phyloP scores from a whole-genome alignment of 2,329 filamentous ascomycete species.

The Penicillium brevicompactum region DNA sequence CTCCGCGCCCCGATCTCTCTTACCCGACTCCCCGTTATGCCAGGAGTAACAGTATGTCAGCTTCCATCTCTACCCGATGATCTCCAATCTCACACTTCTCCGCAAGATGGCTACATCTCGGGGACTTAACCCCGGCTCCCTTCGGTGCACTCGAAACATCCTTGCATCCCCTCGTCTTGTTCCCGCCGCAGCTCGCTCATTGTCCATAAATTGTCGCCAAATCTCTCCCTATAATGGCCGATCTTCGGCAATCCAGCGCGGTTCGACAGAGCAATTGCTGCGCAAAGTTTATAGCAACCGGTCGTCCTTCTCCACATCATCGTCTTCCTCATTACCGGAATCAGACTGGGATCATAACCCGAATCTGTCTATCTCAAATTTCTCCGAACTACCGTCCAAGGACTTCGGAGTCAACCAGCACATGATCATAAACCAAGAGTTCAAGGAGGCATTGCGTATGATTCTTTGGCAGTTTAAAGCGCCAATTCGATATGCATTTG shows the following conservation, averaged over 20 bases:
- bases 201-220: slow-evolving; percentile 33
- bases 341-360: slow-evolving; percentile 75
- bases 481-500: slow-evolving; percentile 94
- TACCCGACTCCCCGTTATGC: slow-evolving; percentile 28
- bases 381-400: slow-evolving; percentile 73
- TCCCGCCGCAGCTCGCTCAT: slow-evolving; percentile 26
- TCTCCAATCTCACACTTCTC: slow-evolving; percentile 6
- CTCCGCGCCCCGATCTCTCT: slow-evolving; percentile 29
- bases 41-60: slow-evolving; percentile 33
- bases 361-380: slow-evolving; percentile 70
- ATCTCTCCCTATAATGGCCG: slow-evolving; percentile 22
- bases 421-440: slow-evolving; percentile 92
- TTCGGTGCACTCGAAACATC: slow-evolving; percentile 24
- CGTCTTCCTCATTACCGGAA: slow-evolving; percentile 32
- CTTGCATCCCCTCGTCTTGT: slow-evolving; percentile 19
- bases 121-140: slow-evolving; percentile 22
- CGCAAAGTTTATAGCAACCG: slow-evolving; percentile 17
- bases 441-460: slow-evolving; percentile 84
- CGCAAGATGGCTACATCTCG: slow-evolving; percentile 26
- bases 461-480: slow-evolving; percentile 90
- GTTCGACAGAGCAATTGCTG: slow-evolving; percentile 20
- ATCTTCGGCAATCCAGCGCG: slow-evolving; percentile 12
- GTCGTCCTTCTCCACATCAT: slow-evolving; percentile 37
- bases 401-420: slow-evolving; percentile 95
- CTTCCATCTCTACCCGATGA: slow-evolving; percentile 12